A percentile compares a stretch with the other conserved stretches of the same genome.
Conservation (phyloP, 257 asterid genomes). For the Marsdenia floribunda region DNA sequence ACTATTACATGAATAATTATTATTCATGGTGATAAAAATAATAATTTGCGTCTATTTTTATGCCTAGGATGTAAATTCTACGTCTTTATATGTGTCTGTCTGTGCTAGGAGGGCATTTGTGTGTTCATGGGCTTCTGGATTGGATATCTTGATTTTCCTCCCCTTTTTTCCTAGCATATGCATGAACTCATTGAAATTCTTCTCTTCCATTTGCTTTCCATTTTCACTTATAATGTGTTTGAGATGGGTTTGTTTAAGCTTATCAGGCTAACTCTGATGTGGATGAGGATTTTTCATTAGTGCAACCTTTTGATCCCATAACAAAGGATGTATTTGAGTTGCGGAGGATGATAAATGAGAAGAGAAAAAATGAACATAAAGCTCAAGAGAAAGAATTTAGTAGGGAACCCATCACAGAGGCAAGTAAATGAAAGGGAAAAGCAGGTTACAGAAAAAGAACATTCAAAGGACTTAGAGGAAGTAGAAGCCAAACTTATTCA, state of each 20-base stretch:
- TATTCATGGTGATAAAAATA: too few relatives aligned
- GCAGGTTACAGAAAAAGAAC: constrained; percentile 18
- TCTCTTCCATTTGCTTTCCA: background rate
- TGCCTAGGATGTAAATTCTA: background rate
- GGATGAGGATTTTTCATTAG: constrained; percentile 32
- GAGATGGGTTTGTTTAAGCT: constrained; percentile 9
- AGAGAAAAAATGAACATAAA: constrained; percentile 17
- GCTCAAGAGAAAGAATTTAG: constrained; percentile 24
- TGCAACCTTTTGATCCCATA: constrained; percentile 40
- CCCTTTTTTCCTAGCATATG: constrained; percentile 9
- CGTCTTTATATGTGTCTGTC: background rate
- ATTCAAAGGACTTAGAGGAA: constrained; percentile 14
- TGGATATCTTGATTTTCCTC: background rate
- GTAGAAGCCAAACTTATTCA: constrained; percentile 15
- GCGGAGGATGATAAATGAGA: constrained; percentile 21
- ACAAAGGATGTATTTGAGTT: constrained; percentile 31
- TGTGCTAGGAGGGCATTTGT: background rate
- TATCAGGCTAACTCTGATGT: constrained; percentile 29
- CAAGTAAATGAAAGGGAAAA: constrained; percentile 16
- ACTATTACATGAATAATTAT: too few relatives aligned
- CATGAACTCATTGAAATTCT: constrained; percentile 9
- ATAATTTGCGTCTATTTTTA: background rate
- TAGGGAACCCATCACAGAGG: constrained; percentile 14
- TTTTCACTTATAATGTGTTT: background rate
- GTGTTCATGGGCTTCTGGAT: background rate